A percentile compares a stretch with the other conserved stretches of the same genome.
Conservation (phyloP, 2,329 filamentous ascomycete genomes). For the Ascochyta lentis region DNA sequence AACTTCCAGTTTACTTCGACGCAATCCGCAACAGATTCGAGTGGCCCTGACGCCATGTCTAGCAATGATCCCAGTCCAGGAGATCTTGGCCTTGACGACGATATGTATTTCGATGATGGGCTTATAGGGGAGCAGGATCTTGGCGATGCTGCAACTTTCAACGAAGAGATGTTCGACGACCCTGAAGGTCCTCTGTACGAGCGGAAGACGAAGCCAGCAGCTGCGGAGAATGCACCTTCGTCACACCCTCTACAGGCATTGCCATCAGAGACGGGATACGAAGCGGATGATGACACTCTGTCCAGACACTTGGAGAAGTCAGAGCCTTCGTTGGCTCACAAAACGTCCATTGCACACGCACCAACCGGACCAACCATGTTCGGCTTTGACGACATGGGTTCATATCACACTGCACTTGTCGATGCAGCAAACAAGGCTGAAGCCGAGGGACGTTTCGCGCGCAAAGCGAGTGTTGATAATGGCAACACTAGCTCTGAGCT, state of each 20-base stretch:
- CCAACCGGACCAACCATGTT: conserved; percentile 43
- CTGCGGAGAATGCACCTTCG: conserved; percentile 23
- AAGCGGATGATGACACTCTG: conserved; percentile 43
- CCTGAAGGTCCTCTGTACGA: conserved; percentile 53
- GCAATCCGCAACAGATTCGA: background rate
- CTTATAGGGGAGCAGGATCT: conserved; percentile 60
- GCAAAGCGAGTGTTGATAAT: conserved; percentile 59
- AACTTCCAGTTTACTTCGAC: background rate
- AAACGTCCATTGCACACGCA: conserved; percentile 47
- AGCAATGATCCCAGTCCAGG: conserved; percentile 18
- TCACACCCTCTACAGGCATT: conserved; percentile 25
- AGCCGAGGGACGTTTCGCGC: conserved; percentile 75
- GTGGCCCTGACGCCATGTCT: conserved; percentile 5
- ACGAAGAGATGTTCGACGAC: conserved; percentile 76
- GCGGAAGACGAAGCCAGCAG: conserved; percentile 52
- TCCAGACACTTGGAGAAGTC: conserved; percentile 34
- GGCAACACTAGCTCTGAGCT: conserved; percentile 38
- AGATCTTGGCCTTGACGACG: conserved; percentile 52
- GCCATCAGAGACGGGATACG: conserved; percentile 38
- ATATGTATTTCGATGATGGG: conserved; percentile 74
- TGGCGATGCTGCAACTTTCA: conserved; percentile 65
- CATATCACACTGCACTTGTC: conserved; percentile 84
- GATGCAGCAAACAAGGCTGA: conserved; percentile 80
- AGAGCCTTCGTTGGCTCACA: conserved; percentile 61
- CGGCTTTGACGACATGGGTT: conserved; percentile 63